A percentile compares a stretch with the other conserved stretches of the same genome.
Conservation (phyloP, 2,329 filamentous ascomycete genomes). For the Neofusicoccum laricinum region DNA sequence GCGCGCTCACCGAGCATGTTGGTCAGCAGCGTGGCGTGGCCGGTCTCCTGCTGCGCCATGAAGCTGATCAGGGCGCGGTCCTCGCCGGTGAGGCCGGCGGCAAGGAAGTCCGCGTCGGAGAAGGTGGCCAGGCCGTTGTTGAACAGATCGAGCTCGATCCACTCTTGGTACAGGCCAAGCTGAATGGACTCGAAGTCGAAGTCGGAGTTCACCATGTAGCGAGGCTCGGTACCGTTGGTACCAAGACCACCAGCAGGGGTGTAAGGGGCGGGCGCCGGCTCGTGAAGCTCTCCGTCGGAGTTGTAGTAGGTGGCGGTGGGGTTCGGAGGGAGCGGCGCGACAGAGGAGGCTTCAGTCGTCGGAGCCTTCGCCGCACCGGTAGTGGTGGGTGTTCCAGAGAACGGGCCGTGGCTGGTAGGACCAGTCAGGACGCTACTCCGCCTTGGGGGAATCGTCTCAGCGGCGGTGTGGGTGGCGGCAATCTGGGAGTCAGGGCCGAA, state of each 20-base stretch:
- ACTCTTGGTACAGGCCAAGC: conserved; percentile 76
- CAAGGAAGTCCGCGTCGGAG: conserved; percentile 65
- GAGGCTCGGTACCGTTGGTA: conserved; percentile 72
- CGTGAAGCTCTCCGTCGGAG: conserved; percentile 65
- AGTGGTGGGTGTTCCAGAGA: conserved; percentile 62
- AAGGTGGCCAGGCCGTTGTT: conserved; percentile 71
- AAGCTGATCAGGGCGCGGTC: conserved; percentile 70
- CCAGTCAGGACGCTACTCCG: conserved; percentile 53
- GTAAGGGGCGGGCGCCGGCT: conserved; percentile 69
- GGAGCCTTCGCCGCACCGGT: conserved; percentile 64
- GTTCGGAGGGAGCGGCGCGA: conserved; percentile 57
- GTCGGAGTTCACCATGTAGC: conserved; percentile 75
- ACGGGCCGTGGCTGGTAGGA: conserved; percentile 67
- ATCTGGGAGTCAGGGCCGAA: conserved; percentile 46
- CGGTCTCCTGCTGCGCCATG: conserved; percentile 75
- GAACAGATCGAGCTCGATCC: conserved; percentile 81
- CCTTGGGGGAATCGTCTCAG: conserved; percentile 41
- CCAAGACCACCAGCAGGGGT: conserved; percentile 68
- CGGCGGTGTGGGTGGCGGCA: conserved; percentile 26
- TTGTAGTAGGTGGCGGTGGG: conserved; percentile 68
- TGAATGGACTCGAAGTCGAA: conserved; percentile 79
- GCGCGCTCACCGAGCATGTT: conserved; percentile 74
- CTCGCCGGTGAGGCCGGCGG: conserved; percentile 64
- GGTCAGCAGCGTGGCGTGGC: conserved; percentile 72
- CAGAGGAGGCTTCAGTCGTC: conserved; percentile 54